These are phyloP conservation scores for Cocos nucifera DNA, from an alignment of 176 grass and related monocot genomes.

Conservation along the genomic window DNA sequence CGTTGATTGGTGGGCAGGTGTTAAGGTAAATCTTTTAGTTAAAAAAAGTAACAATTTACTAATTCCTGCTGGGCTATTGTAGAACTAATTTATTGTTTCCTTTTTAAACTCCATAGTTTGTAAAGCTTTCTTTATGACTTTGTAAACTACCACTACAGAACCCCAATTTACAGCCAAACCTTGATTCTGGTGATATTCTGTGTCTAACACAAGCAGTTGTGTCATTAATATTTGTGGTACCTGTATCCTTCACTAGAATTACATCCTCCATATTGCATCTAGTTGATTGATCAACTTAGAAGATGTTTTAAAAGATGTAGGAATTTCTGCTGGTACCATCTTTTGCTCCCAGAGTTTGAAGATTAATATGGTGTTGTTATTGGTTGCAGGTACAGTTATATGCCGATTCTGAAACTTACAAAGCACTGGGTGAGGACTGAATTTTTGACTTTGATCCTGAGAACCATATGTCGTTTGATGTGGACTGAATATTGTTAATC, in stretches of 20 bases:
- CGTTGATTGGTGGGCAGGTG: slow-evolving; percentile 95
- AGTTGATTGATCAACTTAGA: too few species aligned
- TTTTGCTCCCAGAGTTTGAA: not conserved
- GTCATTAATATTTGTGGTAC: too few species aligned
- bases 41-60: too few species aligned
- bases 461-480: not conserved
- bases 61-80: too few species aligned
- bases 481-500: not conserved
- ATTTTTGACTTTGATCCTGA: not conserved
- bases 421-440: slow-evolving; percentile 51
- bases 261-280: too few species aligned
- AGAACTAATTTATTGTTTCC: not conserved
- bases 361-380: not conserved
- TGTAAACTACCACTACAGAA: too few species aligned
- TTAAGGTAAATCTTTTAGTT: slow-evolving; percentile 43
- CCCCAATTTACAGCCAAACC: too few species aligned
- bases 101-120: not conserved
- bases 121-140: too few species aligned
- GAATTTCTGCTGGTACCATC: not conserved
- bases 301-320: too few species aligned
- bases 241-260: too few species aligned
- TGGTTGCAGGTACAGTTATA: slow-evolving; percentile 53
- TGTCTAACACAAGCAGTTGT: too few species aligned
- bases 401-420: slow-evolving; percentile 49
- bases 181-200: too few species aligned